Evolutionary conservation across 2,329 filamentous ascomycete genomes (phyloP).

Genomic region (Ophiostoma himal-ulmi): DNA sequence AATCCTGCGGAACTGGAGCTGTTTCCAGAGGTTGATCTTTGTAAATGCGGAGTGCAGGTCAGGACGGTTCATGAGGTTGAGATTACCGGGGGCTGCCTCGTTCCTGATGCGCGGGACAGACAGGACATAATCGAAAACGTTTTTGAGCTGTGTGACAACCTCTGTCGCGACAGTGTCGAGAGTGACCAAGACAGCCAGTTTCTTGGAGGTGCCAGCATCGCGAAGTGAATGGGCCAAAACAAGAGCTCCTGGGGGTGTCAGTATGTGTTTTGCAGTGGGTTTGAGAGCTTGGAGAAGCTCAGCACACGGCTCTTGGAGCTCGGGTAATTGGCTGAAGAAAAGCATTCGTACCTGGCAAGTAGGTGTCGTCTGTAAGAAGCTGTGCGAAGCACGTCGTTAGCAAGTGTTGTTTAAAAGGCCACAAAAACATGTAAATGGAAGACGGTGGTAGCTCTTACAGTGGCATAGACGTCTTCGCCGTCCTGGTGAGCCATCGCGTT

Average conservation of each 20-base stretch:
- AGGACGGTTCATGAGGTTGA: constrained; percentile 83
- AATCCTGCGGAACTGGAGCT: constrained; percentile 82
- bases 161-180: constrained; percentile 69
- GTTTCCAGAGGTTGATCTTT: constrained; percentile 91
- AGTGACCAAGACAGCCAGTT: constrained; percentile 78
- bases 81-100: constrained; percentile 63
- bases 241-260: constrained; percentile 61
- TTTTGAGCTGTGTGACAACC: constrained; percentile 73
- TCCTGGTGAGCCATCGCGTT: constrained; percentile 37
- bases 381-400: constrained; percentile 37
- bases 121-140: constrained; percentile 81
- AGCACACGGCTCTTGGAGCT: background rate
- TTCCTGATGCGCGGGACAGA: constrained; percentile 77
- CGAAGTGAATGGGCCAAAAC: constrained; percentile 91
- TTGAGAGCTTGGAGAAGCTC: background rate
- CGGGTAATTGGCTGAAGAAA: background rate
- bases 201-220: constrained; percentile 81
- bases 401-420: background rate
- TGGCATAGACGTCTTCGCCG: constrained; percentile 51
- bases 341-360: constrained; percentile 71
- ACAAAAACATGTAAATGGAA: constrained; percentile 2
- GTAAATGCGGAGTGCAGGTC: constrained; percentile 92
- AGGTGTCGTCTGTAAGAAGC: constrained; percentile 88
- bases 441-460: constrained; percentile 37
- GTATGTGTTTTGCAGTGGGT: constrained; percentile 15